phyloP scores from a whole-genome alignment of 2,329 filamentous ascomycete genomes.

The Scedosporium aurantiacum region DNA sequence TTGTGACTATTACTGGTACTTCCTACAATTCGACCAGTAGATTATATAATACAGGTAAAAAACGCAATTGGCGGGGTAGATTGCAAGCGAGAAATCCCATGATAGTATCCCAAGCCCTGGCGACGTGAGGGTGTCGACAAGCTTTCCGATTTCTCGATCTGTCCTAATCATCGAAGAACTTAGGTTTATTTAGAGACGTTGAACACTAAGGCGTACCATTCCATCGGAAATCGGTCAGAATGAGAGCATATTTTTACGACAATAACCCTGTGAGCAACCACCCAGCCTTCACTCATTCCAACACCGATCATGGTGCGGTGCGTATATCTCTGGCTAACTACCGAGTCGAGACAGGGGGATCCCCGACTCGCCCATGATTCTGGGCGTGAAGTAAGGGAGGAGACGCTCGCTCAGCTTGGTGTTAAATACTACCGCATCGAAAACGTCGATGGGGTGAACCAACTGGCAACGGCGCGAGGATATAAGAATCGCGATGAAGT shows the following conservation, averaged over 20 bases:
- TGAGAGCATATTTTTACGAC: slow-evolving; percentile 50
- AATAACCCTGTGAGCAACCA: slow-evolving; percentile 35
- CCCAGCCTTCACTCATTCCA: slow-evolving; percentile 5
- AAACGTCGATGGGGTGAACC: slow-evolving; percentile 55
- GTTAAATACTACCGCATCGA: slow-evolving; percentile 67
- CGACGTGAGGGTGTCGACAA: no score
- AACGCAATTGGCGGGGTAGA: background rate
- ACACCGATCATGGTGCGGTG: background rate
- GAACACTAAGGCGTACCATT: no score
- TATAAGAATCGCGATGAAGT: slow-evolving; percentile 97
- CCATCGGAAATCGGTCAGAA: slow-evolving; percentile 18
- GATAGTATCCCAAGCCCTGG: no score
- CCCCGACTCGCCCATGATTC: slow-evolving; percentile 87
- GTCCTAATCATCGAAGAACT: background rate
- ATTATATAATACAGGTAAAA: slow-evolving; percentile 4
- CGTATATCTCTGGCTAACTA: slow-evolving; percentile 6
- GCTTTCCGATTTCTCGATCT: background rate
- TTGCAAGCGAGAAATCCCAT: background rate
- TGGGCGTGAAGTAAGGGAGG: slow-evolving; percentile 52
- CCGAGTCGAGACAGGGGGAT: slow-evolving; percentile 55
- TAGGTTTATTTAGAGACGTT: no score
- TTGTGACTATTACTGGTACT: no score
- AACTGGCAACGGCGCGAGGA: slow-evolving; percentile 59
- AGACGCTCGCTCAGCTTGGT: slow-evolving; percentile 62
- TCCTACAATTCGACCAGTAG: background rate